These are phyloP conservation scores for Fusarium verticillioides DNA, from an alignment of 2,329 filamentous ascomycete species.

Conservation along the genomic window DNA sequence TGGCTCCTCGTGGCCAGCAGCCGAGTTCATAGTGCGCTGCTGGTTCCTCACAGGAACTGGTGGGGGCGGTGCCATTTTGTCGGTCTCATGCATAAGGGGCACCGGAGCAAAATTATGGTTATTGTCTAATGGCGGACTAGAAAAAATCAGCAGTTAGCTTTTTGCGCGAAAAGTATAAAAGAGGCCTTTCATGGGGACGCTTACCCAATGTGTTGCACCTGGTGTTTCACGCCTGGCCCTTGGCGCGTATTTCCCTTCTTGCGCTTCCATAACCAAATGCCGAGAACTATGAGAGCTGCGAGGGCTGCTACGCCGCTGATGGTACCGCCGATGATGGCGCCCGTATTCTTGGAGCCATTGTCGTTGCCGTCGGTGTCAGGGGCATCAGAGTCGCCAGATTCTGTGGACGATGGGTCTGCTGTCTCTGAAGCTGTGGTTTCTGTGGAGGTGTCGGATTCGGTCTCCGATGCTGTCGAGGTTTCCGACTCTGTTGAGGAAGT, in stretches of 20 bases:
- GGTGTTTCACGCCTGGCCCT: conserved; percentile 54
- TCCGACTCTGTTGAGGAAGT: conserved; percentile 25
- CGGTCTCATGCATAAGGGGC: conserved; percentile 43
- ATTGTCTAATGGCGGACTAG: conserved; percentile 45
- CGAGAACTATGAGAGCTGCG: conserved; percentile 54
- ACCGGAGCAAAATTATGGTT: conserved; percentile 46
- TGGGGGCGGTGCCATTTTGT: conserved; percentile 36
- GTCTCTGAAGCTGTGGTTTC: conserved; percentile 33
- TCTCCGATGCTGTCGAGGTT: conserved; percentile 21
- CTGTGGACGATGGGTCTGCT: conserved; percentile 32
- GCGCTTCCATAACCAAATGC: conserved; percentile 58
- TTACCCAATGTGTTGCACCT: conserved; percentile 57
- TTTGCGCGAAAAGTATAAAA: neutral
- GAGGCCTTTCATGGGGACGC: conserved; percentile 10
- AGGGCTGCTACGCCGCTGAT: conserved; percentile 63
- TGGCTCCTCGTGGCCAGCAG: conserved; percentile 21
- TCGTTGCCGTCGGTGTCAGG: conserved; percentile 44
- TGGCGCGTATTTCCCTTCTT: conserved; percentile 55
- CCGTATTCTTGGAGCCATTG: conserved; percentile 51
- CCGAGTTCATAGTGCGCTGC: conserved; percentile 26
- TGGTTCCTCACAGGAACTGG: conserved; percentile 33
- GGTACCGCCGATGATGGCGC: conserved; percentile 65
- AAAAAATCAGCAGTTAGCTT: conserved; percentile 33
- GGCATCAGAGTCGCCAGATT: conserved; percentile 36
- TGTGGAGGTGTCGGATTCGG: conserved; percentile 22